Evolutionary conservation across 768 basidiomycete genomes (phyloP).

Genomic region (Tricholomella constricta): DNA sequence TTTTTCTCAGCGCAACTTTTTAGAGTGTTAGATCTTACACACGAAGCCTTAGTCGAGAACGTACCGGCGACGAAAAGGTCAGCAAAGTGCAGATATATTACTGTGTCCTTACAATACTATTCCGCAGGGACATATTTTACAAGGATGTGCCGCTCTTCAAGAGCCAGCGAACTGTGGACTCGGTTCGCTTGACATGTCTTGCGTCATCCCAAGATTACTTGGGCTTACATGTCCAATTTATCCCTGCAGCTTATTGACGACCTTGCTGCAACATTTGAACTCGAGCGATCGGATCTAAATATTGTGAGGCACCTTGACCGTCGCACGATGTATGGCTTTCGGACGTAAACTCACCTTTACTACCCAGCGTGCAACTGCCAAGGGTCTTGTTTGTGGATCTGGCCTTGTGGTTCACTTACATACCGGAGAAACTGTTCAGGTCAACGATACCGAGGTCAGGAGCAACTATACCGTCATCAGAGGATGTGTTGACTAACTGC

Average conservation of each 20-base stretch:
- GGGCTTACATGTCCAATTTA: not conserved
- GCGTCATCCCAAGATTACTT: not conserved
- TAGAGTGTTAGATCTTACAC: slow-evolving; percentile 64
- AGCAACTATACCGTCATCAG: not conserved
- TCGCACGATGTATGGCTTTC: not conserved
- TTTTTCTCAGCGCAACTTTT: slow-evolving; percentile 62
- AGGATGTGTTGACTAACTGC: slow-evolving; percentile 1
- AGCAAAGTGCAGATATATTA: not conserved
- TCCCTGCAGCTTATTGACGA: slow-evolving; percentile 78
- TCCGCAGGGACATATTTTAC: slow-evolving; percentile 82
- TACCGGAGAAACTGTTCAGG: slow-evolving; percentile 51
- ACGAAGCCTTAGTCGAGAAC: slow-evolving; percentile 59
- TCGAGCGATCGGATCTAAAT: slow-evolving; percentile 76
- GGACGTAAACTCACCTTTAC: slow-evolving; percentile 1
- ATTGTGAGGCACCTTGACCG: slow-evolving; percentile 51
- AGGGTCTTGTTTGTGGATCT: slow-evolving; percentile 82
- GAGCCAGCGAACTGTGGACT: slow-evolving; percentile 77
- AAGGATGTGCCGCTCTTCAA: slow-evolving; percentile 79
- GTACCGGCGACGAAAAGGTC: slow-evolving; percentile 69
- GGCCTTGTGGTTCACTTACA: slow-evolving; percentile 59
- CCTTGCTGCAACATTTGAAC: slow-evolving; percentile 77
- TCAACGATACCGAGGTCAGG: slow-evolving; percentile 60
- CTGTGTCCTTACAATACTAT: slow-evolving; percentile 2
- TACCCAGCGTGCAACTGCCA: slow-evolving; percentile 79
- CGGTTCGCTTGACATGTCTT: slow-evolving; percentile 40